Base-by-base conservation (phyloP, 2,329 filamentous ascomycete species). In the Fonsecaea pedrosoi region DNA sequence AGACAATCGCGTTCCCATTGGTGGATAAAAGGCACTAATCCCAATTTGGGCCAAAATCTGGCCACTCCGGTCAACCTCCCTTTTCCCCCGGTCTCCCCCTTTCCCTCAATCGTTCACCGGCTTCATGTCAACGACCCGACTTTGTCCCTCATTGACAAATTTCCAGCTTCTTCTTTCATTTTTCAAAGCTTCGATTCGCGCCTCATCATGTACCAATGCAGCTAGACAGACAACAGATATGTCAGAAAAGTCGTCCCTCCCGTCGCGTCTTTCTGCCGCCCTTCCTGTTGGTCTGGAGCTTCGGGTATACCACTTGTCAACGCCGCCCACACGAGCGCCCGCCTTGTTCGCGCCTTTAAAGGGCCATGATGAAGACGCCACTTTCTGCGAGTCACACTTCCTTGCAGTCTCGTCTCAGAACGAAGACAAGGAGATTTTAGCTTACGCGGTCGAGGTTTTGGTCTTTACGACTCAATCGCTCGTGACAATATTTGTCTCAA, bases 401-500 rank as follows among this genome's bases (percentile, higher is more conserved):
- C 81, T 92, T 21, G 82, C 86, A 5, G 83, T 87, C 21, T 87
- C 86, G 74, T 54, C 60, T 74, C 66, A 69, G 74, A 34, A 68
- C 65, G 63, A 70, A 13, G 71, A 73, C 34, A 70, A 73, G 38
- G 73, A 80, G 21, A 83, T 96, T 1, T 80, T 97, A 6, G 84
- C 94, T 8, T 89, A 96, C 66, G 94, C 91, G 15, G 85, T 99
- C 69, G 95, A 99, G 77, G 84, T 97, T 60, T 85, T 95, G 73
- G 86, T 99, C 67, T 99, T 96, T 79, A 91, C 89, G 0, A 97
- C 94, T 0, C 86, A 87, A 54, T 86, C 87, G 73, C 86, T 92
- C 30, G 96, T 91, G 1, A 97, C 92, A 3, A 85, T 98, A 62
- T 99, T 99, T 77, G 90, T 99, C 30, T 94, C 94, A 70, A 99